Evolutionary conservation across 345 rosid species (phyloP).

Genomic region (Eucalyptus sp.): DNA sequence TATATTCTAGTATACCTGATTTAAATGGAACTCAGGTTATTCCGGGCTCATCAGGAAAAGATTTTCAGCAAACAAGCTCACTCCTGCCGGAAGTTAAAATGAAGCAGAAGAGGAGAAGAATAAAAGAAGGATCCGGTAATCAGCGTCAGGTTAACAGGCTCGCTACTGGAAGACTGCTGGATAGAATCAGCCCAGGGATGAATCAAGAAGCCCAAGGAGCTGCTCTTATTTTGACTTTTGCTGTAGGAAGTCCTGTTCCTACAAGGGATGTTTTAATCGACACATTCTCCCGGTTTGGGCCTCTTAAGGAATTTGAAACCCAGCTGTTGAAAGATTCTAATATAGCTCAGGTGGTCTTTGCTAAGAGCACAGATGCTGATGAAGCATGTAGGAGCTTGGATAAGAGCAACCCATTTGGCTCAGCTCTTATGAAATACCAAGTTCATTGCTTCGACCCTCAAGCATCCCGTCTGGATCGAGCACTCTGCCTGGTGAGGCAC

Average conservation of each 20-base stretch:
- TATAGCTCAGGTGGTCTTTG: slow-evolving; percentile 48
- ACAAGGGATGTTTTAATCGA: slow-evolving; percentile 43
- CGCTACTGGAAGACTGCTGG: not conserved
- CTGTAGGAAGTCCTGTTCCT: slow-evolving; percentile 46
- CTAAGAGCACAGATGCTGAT: slow-evolving; percentile 34
- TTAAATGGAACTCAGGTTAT: slow-evolving; percentile 38
- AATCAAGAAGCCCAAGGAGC: slow-evolving; percentile 16
- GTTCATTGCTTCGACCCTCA: slow-evolving; percentile 5
- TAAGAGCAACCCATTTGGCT: slow-evolving; percentile 44
- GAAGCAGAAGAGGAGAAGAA: slow-evolving; percentile 32
- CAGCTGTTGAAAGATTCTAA: slow-evolving; percentile 25
- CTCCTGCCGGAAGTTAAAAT: slow-evolving; percentile 14
- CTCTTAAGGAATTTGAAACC: slow-evolving; percentile 48
- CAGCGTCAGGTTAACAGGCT: not conserved
- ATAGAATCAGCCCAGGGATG: slow-evolving; percentile 9
- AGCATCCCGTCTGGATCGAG: slow-evolving; percentile 3
- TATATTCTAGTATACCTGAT: slow-evolving; percentile 37
- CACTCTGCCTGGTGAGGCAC: slow-evolving; percentile 18
- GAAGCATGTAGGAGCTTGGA: slow-evolving; percentile 55
- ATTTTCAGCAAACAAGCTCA: slow-evolving; percentile 6
- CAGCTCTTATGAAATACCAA: slow-evolving; percentile 21
- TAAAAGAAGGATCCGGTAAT: slow-evolving; percentile 6
- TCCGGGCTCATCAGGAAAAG: slow-evolving; percentile 1
- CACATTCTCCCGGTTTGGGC: slow-evolving; percentile 55
- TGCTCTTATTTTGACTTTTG: slow-evolving; percentile 55